A percentile compares a stretch with the other conserved stretches of the same genome.
These are phyloP conservation scores for Puccinia polysora DNA, from an alignment of 1,284 basidiomycete species.

Conservation along the genomic window DNA sequence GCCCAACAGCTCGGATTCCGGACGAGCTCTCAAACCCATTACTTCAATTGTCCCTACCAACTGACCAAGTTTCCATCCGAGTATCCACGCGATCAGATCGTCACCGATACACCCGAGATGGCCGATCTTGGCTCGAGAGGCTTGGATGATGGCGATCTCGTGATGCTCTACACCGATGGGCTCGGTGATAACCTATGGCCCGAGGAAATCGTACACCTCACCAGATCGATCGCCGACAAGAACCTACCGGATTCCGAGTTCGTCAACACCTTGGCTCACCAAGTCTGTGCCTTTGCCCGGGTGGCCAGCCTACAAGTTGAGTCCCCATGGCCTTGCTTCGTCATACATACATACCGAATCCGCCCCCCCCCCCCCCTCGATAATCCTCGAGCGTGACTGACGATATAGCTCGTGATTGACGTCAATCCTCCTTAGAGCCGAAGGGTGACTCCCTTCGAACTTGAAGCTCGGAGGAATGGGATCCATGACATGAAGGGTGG, in stretches of 20 bases:
- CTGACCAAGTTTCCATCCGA: constrained; percentile 29
- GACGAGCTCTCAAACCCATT: constrained; percentile 30
- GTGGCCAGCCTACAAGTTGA: constrained; percentile 31
- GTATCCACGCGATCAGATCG: not conserved
- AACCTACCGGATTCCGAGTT: constrained; percentile 5
- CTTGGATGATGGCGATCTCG: constrained; percentile 26
- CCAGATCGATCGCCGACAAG: not conserved
- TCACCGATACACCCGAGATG: constrained; percentile 21
- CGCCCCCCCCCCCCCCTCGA: not conserved
- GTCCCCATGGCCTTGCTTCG: not conserved
- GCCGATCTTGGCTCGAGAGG: not conserved
- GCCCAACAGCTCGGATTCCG: not conserved
- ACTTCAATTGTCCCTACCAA: constrained; percentile 43
- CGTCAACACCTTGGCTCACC: not conserved
- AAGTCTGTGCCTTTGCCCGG: constrained; percentile 4
- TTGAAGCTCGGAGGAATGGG: constrained; percentile 20
- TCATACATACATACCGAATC: not conserved
- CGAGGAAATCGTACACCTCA: constrained; percentile 16
- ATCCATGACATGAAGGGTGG: constrained; percentile 39
- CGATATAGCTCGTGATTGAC: not conserved
- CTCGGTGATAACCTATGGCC: constrained; percentile 35
- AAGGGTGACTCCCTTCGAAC: constrained; percentile 31
- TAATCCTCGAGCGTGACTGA: not conserved
- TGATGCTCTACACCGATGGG: constrained; percentile 35
- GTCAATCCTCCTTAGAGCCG: constrained; percentile 7